phyloP scores from a whole-genome alignment of 2,329 filamentous ascomycete genomes.

The Davidsoniella neocaledoniae region DNA sequence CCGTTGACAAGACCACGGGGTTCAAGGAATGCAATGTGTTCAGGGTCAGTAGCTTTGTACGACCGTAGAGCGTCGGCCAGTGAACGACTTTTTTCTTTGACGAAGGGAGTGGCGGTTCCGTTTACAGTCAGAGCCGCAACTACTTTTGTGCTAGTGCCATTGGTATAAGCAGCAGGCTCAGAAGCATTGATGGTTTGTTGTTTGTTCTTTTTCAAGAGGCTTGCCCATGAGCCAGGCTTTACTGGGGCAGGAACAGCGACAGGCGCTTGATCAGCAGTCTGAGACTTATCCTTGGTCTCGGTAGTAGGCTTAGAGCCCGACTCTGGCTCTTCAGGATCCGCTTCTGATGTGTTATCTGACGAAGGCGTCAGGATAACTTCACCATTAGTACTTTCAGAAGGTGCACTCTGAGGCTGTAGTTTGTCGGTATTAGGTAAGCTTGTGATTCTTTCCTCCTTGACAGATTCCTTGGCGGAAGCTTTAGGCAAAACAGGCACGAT shows the following conservation, averaged over 20 bases:
- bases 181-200: conserved; percentile 12
- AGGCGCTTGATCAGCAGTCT: conserved; percentile 13
- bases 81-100: conserved; percentile 35
- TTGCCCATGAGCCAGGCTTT: conserved; percentile 14
- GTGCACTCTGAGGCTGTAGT: neutral
- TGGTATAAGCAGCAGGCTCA: conserved; percentile 17
- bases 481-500: conserved; percentile 34
- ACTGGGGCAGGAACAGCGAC: conserved; percentile 13
- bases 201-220: conserved; percentile 10
- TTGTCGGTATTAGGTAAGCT: neutral
- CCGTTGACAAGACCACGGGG: conserved; percentile 90
- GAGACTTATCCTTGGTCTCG: conserved; percentile 16
- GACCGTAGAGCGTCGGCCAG: conserved; percentile 61
- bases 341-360: conserved; percentile 5
- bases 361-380: conserved; percentile 7
- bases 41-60: conserved; percentile 48
- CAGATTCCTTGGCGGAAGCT: conserved; percentile 16
- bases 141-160: conserved; percentile 13
- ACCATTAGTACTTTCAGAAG: conserved; percentile 5
- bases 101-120: conserved; percentile 20
- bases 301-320: conserved; percentile 1
- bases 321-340: conserved; percentile 16
- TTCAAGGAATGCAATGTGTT: conserved; percentile 68
- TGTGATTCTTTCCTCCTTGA: conserved; percentile 13
- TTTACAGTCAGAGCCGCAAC: conserved; percentile 15